Evolutionary conservation across 768 basidiomycete species (phyloP), one percentile per base, ranked within the genome.

Genomic region (Tylopilus balloui): DNA sequence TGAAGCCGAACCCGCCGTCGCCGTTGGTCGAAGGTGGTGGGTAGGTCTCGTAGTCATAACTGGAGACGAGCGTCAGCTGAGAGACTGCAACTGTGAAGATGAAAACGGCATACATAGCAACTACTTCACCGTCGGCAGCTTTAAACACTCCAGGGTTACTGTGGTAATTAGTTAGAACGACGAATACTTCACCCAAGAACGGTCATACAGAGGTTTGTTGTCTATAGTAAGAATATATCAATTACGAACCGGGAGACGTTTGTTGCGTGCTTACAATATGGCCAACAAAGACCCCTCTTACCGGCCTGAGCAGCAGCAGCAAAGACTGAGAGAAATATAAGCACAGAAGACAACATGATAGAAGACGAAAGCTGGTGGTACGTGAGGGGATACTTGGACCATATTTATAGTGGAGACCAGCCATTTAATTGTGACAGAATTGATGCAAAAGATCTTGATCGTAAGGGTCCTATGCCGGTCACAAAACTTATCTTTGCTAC

Each of bases 11-110:
- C 10, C 71, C 70, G 3, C 70, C 70, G 7, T 55, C 56, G 1
- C 70, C 71, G 34, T 69, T 69, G 11, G 62, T 62, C 27, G 70
- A 71, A 3, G 63, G 55, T 4, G 70, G 70, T 7, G 56, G 32
- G 31, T 61, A 66, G 15, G 71, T 72, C 48, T 72, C 70, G 23
- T 62, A 71, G 50, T 71, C 70, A 44, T 73, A 72, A 36, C 70
- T 72, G 32, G 6, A 6, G 40, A n/a, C 3, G 27, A 39, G 29
- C 1, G 15, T 44, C 2, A 10, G 8, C 31, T 42, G 19, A 54
- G 13, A 12, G 6, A 36, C 14, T 2, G 23, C 36, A 8, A 4
- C 6, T 3, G 8, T n/a, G 13, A 9, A 34, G 23, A 20, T 6
- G 17, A 21, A 52, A 38, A 34, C 13, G 25, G 6, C 58, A n/a